Conservation (phyloP, 2,329 filamentous ascomycete genomes). For the Exophiala sp. region DNA sequence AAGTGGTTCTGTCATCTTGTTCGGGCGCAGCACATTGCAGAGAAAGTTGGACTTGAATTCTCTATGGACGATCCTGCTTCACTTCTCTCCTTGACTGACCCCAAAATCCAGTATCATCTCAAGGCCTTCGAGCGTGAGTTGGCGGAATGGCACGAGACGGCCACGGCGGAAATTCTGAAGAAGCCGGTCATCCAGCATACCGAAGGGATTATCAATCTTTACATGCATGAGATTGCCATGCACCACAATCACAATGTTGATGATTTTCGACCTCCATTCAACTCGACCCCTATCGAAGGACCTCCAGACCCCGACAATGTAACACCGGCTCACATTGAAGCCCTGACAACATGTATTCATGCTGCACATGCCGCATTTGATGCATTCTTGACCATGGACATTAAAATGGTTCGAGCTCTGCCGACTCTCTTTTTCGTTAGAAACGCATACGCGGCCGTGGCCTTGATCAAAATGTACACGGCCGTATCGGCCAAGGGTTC, state of each 20-base stretch:
- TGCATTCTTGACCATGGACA: constrained; percentile 57
- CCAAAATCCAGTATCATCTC: constrained; percentile 59
- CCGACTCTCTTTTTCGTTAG: constrained; percentile 68
- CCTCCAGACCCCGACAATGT: constrained; percentile 33
- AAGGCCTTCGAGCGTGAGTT: constrained; percentile 61
- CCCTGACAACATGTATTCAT: constrained; percentile 60
- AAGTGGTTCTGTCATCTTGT: constrained; percentile 52
- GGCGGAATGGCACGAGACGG: constrained; percentile 52
- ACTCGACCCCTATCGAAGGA: constrained; percentile 32
- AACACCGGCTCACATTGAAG: constrained; percentile 58
- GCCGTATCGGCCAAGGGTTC: constrained; percentile 58
- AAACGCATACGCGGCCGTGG: constrained; percentile 64
- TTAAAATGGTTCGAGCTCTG: constrained; percentile 54
- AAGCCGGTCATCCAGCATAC: constrained; percentile 58
- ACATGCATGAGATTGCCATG: constrained; percentile 70
- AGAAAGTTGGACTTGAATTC: constrained; percentile 63
- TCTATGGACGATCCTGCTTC: constrained; percentile 58
- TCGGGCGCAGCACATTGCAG: constrained; percentile 56
- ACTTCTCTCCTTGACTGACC: constrained; percentile 51
- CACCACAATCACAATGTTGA: constrained; percentile 57
- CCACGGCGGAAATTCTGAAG: constrained; percentile 45
- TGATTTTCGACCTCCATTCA: constrained; percentile 44
- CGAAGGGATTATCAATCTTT: constrained; percentile 61
- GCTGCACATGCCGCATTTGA: constrained; percentile 63
- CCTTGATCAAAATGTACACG: constrained; percentile 68